These are phyloP conservation scores for Celoporthe dispersa DNA, from an alignment of 2,329 filamentous ascomycete species.

Conservation along the genomic window DNA sequence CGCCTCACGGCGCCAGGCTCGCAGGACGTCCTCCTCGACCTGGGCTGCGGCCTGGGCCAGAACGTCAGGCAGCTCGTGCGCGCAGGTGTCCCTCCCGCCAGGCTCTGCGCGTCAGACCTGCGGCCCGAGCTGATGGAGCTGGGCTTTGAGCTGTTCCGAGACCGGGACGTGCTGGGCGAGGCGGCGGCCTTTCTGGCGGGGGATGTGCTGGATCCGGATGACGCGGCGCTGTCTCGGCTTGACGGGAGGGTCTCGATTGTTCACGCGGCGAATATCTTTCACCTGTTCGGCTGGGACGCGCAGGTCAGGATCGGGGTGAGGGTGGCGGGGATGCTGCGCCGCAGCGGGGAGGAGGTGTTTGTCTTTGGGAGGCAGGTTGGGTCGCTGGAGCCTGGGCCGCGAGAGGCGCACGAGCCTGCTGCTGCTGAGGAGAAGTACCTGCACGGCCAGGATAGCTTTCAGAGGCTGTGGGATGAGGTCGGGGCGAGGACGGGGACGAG, in stretches of 20 bases:
- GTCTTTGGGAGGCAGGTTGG: constrained; percentile 38
- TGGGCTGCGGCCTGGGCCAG: constrained; percentile 50
- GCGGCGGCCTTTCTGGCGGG: constrained; percentile 31
- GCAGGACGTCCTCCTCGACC: constrained; percentile 42
- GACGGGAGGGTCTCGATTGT: constrained; percentile 37
- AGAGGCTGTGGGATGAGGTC: constrained; percentile 47
- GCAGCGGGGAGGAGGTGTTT: constrained; percentile 24
- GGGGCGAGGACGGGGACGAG: constrained; percentile 41
- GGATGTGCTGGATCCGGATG: constrained; percentile 34
- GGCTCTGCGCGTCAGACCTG: constrained; percentile 46
- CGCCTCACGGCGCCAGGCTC: constrained; percentile 32
- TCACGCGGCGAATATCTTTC: constrained; percentile 39
- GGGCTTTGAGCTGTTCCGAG: constrained; percentile 41
- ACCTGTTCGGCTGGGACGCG: constrained; percentile 38
- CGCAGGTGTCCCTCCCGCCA: constrained; percentile 43
- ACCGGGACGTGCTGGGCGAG: constrained; percentile 32
- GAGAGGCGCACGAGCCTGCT: background rate
- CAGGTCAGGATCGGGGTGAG: constrained; percentile 35
- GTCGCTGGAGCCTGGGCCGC: constrained; percentile 21
- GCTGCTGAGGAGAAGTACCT: constrained; percentile 37
- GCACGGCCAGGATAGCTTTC: constrained; percentile 47
- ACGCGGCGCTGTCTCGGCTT: constrained; percentile 30
- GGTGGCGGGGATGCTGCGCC: constrained; percentile 34
- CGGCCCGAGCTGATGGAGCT: constrained; percentile 38
- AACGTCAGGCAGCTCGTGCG: constrained; percentile 47